phyloP scores from a whole-genome alignment of 805 yeast species.

The Komagataella ulmi region DNA sequence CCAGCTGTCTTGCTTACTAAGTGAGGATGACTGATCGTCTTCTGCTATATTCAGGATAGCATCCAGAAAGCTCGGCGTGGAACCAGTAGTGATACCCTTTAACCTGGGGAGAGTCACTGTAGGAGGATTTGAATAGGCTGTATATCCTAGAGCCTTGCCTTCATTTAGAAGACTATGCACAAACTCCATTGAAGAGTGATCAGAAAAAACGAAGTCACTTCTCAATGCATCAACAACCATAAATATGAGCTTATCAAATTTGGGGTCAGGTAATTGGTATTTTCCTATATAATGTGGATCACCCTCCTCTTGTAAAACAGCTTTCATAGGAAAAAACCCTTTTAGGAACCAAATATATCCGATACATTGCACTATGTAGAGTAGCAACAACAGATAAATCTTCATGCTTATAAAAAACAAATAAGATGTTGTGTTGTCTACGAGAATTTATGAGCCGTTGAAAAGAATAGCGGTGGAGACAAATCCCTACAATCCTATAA shows the following conservation, averaged over 20 bases:
- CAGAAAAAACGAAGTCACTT: constrained; percentile 70
- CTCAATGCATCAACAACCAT: constrained; percentile 92
- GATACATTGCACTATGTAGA: constrained; percentile 23
- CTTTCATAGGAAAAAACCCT: constrained; percentile 92
- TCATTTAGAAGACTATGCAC: constrained; percentile 50
- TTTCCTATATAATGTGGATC: constrained; percentile 8
- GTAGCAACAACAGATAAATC: constrained; percentile 7
- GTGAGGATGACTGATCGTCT: constrained; percentile 56
- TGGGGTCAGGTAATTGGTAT: constrained; percentile 19
- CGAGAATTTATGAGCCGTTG: too few species aligned
- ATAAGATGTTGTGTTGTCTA: background rate
- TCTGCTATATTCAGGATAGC: constrained; percentile 92
- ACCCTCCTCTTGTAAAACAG: constrained; percentile 51
- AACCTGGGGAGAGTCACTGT: constrained; percentile 92
- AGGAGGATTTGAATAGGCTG: constrained; percentile 90
- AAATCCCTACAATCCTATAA: too few species aligned
- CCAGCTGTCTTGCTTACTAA: constrained; percentile 81
- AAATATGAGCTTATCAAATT: constrained; percentile 56
- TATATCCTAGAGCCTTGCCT: constrained; percentile 75
- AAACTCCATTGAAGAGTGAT: constrained; percentile 48
- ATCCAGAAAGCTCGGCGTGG: constrained; percentile 87
- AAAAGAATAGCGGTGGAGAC: background rate
- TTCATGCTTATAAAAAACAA: constrained; percentile 4
- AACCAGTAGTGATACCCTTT: constrained; percentile 89
- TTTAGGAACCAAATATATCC: constrained; percentile 54